Conservation (phyloP, 2,329 filamentous ascomycete genomes). For the Penicillium sp. region DNA sequence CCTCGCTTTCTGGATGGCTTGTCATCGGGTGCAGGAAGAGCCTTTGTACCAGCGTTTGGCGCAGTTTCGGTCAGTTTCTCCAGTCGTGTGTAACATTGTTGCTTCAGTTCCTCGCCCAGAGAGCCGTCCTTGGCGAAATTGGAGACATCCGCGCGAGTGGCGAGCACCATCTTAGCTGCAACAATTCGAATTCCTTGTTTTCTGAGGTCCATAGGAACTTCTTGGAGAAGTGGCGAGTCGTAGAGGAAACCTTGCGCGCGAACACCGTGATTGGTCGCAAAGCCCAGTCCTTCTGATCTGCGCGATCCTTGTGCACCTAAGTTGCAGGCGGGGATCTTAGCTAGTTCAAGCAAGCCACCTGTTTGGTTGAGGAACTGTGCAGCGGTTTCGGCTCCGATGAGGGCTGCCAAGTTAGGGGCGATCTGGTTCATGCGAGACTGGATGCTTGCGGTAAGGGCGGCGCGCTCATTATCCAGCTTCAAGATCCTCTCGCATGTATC, state of each 20-base stretch:
- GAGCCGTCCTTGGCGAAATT: slow-evolving; percentile 79
- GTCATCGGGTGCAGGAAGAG: slow-evolving; percentile 88
- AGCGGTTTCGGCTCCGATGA: slow-evolving; percentile 89
- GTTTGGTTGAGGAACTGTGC: slow-evolving; percentile 95
- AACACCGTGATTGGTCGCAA: slow-evolving; percentile 89
- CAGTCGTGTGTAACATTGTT: slow-evolving; percentile 77
- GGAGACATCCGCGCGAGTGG: slow-evolving; percentile 82
- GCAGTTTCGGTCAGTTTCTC: slow-evolving; percentile 92
- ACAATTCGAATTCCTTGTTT: slow-evolving; percentile 94
- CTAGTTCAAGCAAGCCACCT: slow-evolving; percentile 81
- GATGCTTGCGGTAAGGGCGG: slow-evolving; percentile 84
- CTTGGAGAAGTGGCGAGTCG: slow-evolving; percentile 82
- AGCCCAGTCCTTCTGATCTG: slow-evolving; percentile 73
- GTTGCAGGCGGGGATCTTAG: slow-evolving; percentile 92
- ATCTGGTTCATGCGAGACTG: slow-evolving; percentile 96
- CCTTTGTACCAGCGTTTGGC: slow-evolving; percentile 81
- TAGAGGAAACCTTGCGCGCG: slow-evolving; percentile 92
- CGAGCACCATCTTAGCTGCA: slow-evolving; percentile 88
- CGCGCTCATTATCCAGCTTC: slow-evolving; percentile 83
- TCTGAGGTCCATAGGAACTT: slow-evolving; percentile 81
- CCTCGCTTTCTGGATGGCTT: slow-evolving; percentile 92
- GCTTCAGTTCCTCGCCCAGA: slow-evolving; percentile 75
- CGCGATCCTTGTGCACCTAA: slow-evolving; percentile 87
- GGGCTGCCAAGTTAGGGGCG: slow-evolving; percentile 84
- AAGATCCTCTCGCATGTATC: slow-evolving; percentile 84